Evolutionary conservation across 345 rosid genomes (phyloP).

Genomic region (Lagerstroemia speciosa): DNA sequence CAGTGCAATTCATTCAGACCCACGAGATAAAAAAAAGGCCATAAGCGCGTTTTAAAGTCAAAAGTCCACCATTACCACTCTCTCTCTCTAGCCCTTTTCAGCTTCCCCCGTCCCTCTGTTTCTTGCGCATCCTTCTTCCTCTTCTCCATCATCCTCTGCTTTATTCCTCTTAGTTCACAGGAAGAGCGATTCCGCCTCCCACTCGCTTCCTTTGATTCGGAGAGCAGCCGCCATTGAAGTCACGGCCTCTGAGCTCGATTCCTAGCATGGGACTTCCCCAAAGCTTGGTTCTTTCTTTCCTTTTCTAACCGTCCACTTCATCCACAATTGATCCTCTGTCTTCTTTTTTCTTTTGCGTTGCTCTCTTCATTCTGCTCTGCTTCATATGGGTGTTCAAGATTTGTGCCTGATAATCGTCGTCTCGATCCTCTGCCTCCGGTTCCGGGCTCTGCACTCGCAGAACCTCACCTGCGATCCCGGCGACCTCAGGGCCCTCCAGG

Average conservation of each 20-base stretch:
- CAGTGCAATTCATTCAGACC: not conserved
- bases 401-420: conserved; percentile 26
- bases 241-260: not conserved
- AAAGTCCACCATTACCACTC: not conserved
- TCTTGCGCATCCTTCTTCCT: not conserved
- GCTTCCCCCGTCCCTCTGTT: not conserved
- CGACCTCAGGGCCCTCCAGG: conserved; percentile 44
- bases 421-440: conserved; percentile 23
- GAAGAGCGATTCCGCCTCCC: not conserved
- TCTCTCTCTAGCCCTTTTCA: not conserved
- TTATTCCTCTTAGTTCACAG: conserved; percentile 5
- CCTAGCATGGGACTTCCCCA: conserved; percentile 1
- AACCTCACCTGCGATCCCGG: conserved; percentile 32
- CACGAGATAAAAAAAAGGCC: not conserved
- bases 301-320: not conserved
- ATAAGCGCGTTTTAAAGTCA: conserved; percentile 8
- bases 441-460: conserved; percentile 26
- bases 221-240: conserved; percentile 5
- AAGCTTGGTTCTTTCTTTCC: not conserved
- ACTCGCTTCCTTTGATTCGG: too few relatives aligned
- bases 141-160: not conserved
- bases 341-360: too few relatives aligned
- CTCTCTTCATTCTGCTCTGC: not conserved
- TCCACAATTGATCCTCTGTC: too few relatives aligned
- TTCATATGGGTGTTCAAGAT: conserved; percentile 37